Evolutionary conservation across 2,329 filamentous ascomycete genomes (phyloP), one percentile per base, ranked within the genome.

Genomic region (Lachnellula hyalina): DNA sequence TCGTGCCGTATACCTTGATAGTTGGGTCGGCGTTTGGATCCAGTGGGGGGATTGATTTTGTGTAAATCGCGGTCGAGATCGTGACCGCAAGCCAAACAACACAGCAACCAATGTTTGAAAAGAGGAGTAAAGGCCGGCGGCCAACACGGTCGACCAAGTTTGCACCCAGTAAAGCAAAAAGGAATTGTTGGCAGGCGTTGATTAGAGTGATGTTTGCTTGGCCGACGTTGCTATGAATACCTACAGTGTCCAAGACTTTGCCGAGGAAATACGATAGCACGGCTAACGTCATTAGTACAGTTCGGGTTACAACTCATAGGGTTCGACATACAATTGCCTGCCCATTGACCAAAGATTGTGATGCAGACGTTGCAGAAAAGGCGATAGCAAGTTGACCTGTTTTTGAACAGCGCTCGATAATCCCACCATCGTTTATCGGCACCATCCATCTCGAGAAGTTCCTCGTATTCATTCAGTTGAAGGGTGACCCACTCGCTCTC

Each of bases 361-460:
- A 81, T 77, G 23, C 74, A 74, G 40, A 79, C 66, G 14, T 80
- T 78, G 56, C 75, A 78, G 15, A 77, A 70, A 9, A 83, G 72
- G 12, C 80, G 74, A 45, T 76, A 77, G 21, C 75, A 71, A 1
- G 76, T 74, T 2, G 73, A 73, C 45, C 72, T 73, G 4, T 72
- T 76, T 62, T 76, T 77, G 71, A 77, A 78, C 0, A 81, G 72
- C 54, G 78, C 78, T 47, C 72, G 70, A 60, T 81, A 82, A 61
- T 82, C 78, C 75, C 76, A 81, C 77, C 77, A 81, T 47, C 73
- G 72, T 69, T 80, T 80, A 56, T 81, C 78, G 1, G 76, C 76
- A 7, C 75, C 77, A 50, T 79, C 74, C 7, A 70, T 70, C n/a
- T 74, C 72, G 8, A 73, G 63, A 70, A 78, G 75, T 55, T 81